phyloP scores from a whole-genome alignment of 2,329 filamentous ascomycete species.

The Pezicula carpinea region DNA sequence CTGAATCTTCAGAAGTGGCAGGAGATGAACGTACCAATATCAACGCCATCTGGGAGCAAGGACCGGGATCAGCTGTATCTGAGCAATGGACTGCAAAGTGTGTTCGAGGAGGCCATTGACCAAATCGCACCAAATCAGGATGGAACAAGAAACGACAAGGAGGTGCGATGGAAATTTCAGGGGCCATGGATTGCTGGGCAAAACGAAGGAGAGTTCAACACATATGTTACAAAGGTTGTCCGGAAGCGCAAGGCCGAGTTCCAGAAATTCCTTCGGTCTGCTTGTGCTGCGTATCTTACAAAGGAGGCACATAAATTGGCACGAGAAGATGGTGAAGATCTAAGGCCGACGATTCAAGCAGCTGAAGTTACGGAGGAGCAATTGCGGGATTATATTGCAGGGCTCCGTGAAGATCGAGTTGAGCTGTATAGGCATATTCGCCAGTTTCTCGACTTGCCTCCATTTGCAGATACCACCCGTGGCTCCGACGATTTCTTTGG shows the following conservation, averaged over 20 bases:
- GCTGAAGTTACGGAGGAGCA: slow-evolving; percentile 44
- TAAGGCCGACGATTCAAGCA: slow-evolving; percentile 27
- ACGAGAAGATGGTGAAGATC: slow-evolving; percentile 29
- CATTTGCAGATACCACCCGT: slow-evolving; percentile 11
- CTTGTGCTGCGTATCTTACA: slow-evolving; percentile 43
- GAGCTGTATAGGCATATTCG: slow-evolving; percentile 50
- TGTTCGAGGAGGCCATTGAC: slow-evolving; percentile 56
- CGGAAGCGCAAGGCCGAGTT: slow-evolving; percentile 50
- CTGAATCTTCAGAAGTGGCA: slow-evolving; percentile 81
- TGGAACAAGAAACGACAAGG: slow-evolving; percentile 28
- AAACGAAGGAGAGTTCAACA: slow-evolving; percentile 54
- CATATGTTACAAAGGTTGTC: slow-evolving; percentile 50
- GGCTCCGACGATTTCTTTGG: not conserved
- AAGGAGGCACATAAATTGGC: slow-evolving; percentile 31
- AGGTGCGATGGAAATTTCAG: slow-evolving; percentile 60
- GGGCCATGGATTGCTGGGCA: slow-evolving; percentile 64
- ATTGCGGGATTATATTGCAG: slow-evolving; percentile 47
- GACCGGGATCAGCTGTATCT: slow-evolving; percentile 8
- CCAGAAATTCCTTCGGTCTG: slow-evolving; percentile 44
- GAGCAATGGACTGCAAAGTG: slow-evolving; percentile 36
- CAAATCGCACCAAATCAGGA: slow-evolving; percentile 37
- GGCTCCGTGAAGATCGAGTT: slow-evolving; percentile 46
- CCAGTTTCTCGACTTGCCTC: slow-evolving; percentile 54
- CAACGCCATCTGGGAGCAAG: slow-evolving; percentile 39
- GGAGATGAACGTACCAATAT: slow-evolving; percentile 71